Base-by-base conservation (phyloP, 2,329 filamentous ascomycete genomes). In the Lachnum nothofagi region DNA sequence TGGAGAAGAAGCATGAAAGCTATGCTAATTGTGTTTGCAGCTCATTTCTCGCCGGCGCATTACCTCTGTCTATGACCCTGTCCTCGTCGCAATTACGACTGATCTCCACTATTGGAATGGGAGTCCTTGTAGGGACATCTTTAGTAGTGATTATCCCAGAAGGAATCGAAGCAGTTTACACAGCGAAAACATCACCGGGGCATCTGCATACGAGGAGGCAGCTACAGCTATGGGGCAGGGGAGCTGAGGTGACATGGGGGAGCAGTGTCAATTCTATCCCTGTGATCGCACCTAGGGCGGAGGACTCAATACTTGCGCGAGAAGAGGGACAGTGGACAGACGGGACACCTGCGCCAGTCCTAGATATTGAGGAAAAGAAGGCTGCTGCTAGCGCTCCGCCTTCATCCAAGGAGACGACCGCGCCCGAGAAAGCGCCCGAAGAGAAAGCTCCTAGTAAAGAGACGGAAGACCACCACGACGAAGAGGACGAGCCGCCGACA, bases 131-230 rank as follows among this genome's bases (percentile, higher is more conserved):
- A 14, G 93, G 93, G 29, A 97, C 93, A 23, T 91, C 91, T 1
- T 78, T 98, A 56, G 91, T 97, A 56, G 90, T 98, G 25, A 97
- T 98, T 64, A 95, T 98, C 62, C 93, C 93, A 1, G 93, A 98
- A 68, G 93, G 93, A 31, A 85, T 97, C 51, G 91, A 96, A 65
- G 91, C 93, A 3, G 78, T 96, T 49, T 88, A 93, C 59, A 82
- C 76, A 12, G 71, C 77, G 2, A 68, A 70, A 2, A 65, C 71
- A 12, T 50, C 38, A n/a, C 49, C 38, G n/a, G 52, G 42, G 17
- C 59, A 61, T 47, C 42, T 51, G 19, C 59, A 63, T 56, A 52
- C 55, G 14, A 53, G 50, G 34, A 47, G 58, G 31, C 31, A 45
- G 34, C 24, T 53, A 17, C 48, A 35, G 14, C 25, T 47, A 27